Evolutionary conservation across 106 monocot species (phyloP).

Genomic region (Vanilla planifolia): DNA sequence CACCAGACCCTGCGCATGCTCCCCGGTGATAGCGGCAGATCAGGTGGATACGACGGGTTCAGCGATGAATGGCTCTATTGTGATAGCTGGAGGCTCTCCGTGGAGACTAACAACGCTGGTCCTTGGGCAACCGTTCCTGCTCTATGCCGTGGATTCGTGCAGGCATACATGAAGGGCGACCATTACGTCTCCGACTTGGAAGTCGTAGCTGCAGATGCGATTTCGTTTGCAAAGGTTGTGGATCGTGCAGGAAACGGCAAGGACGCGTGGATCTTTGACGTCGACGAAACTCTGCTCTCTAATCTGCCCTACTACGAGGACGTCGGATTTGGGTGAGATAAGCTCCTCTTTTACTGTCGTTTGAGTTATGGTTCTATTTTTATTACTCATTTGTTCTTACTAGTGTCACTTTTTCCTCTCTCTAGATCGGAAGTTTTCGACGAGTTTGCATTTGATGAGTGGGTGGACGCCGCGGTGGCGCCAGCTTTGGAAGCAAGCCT

Average conservation of each 20-base stretch:
- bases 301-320: conserved; percentile 63
- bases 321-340: conserved; percentile 24
- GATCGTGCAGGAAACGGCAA: conserved; percentile 29
- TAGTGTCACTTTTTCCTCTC: too few relatives aligned
- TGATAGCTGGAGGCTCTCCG: conserved; percentile 68
- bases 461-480: conserved; percentile 34
- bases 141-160: conserved; percentile 36
- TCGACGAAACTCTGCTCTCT: conserved; percentile 75
- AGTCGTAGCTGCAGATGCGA: conserved; percentile 35
- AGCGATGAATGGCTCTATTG: conserved; percentile 24
- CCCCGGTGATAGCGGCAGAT: neutral
- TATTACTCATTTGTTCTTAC: too few relatives aligned
- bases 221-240: conserved; percentile 29
- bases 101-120: conserved; percentile 64
- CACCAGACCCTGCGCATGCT: conserved; percentile 17
- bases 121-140: conserved; percentile 41
- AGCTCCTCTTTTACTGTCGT: too few relatives aligned
- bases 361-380: neutral
- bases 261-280: conserved; percentile 72
- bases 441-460: conserved; percentile 30
- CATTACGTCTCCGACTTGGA: conserved; percentile 44
- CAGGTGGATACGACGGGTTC: neutral
- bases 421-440: conserved; percentile 7
- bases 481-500: conserved; percentile 37
- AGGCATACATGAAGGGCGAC: conserved; percentile 43